A percentile compares a stretch with the other conserved stretches of the same genome.
phyloP scores from a whole-genome alignment of 2,329 filamentous ascomycete species.

The Dichotomopilus funicola region DNA sequence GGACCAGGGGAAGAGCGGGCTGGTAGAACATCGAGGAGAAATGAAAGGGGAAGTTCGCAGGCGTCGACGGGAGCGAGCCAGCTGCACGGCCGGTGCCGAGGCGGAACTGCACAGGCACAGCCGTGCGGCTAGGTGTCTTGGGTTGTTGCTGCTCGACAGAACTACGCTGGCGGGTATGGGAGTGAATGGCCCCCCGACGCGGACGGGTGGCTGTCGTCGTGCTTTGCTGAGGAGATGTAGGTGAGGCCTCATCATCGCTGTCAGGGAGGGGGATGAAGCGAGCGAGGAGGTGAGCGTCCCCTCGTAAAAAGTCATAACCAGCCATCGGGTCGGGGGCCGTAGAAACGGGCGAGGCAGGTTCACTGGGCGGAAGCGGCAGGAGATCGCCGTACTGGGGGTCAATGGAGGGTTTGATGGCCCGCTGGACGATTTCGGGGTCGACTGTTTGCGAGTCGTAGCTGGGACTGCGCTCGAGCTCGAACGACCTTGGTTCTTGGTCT shows the following conservation, averaged over 20 bases:
- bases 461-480: slow-evolving; percentile 16
- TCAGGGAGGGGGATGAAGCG: slow-evolving; percentile 41
- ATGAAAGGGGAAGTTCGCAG: slow-evolving; percentile 26
- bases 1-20: slow-evolving; percentile 16
- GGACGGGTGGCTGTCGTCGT: slow-evolving; percentile 29
- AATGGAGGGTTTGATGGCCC: slow-evolving; percentile 57
- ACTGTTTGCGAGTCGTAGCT: slow-evolving; percentile 34
- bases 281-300: slow-evolving; percentile 37
- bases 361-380: slow-evolving; percentile 56
- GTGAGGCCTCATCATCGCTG: slow-evolving; percentile 52
- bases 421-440: slow-evolving; percentile 52
- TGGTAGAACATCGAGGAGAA: slow-evolving; percentile 33
- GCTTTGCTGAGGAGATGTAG: slow-evolving; percentile 24
- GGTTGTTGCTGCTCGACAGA: slow-evolving; percentile 41
- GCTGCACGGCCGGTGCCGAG: slow-evolving; percentile 35
- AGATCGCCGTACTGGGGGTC: slow-evolving; percentile 61
- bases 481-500: slow-evolving; percentile 8
- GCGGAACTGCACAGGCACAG: slow-evolving; percentile 52
- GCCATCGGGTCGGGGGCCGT: slow-evolving; percentile 3
- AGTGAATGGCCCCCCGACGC: slow-evolving; percentile 24
- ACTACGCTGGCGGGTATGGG: slow-evolving; percentile 42
- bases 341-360: slow-evolving; percentile 42
- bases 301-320: slow-evolving; percentile 13
- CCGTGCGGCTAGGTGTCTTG: slow-evolving; percentile 50
- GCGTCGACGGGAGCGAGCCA: slow-evolving; percentile 38